Percentiles rank a stretch among this genome's conserved stretches.
These are phyloP conservation scores for Auriscalpium vulgare DNA, from an alignment of 768 basidiomycete species.

Conservation along the genomic window DNA sequence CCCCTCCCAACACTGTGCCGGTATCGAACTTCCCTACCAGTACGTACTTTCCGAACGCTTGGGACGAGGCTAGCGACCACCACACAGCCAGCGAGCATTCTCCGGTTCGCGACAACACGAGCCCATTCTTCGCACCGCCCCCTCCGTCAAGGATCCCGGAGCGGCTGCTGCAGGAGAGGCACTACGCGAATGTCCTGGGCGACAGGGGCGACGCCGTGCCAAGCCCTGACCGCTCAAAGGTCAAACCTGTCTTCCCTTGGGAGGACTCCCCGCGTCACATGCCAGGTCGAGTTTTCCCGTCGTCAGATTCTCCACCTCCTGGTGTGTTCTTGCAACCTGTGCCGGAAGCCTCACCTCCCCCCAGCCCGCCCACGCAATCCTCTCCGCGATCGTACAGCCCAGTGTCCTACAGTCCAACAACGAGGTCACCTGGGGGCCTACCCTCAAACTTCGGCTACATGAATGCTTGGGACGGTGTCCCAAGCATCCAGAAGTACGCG, in stretches of 20 bases:
- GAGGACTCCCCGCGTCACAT: slow-evolving; percentile 64
- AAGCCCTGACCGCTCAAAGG: slow-evolving; percentile 62
- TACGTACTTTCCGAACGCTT: slow-evolving; percentile 77
- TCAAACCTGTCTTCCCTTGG: slow-evolving; percentile 91
- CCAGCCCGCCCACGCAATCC: slow-evolving; percentile 14
- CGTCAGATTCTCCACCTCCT: slow-evolving; percentile 16
- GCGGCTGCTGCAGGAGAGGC: slow-evolving; percentile 57
- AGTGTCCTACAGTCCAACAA: slow-evolving; percentile 17
- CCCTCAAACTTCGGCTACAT: slow-evolving; percentile 55
- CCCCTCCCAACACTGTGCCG: slow-evolving; percentile 61
- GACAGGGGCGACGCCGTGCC: slow-evolving; percentile 36
- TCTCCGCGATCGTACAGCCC: slow-evolving; percentile 17
- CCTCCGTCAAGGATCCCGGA: slow-evolving; percentile 58
- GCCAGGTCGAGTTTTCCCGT: slow-evolving; percentile 64
- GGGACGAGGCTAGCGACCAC: slow-evolving; percentile 59
- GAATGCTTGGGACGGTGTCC: slow-evolving; percentile 83
- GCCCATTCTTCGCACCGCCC: slow-evolving; percentile 53
- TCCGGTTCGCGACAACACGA: slow-evolving; percentile 11
- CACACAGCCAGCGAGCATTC: slow-evolving; percentile 29
- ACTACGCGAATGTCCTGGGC: slow-evolving; percentile 57
- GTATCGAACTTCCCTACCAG: slow-evolving; percentile 57
- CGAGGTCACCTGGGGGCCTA: slow-evolving; percentile 28
- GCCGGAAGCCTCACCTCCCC: slow-evolving; percentile 10
- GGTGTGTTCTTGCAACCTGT: slow-evolving; percentile 11
- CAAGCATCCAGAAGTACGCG: slow-evolving; percentile 74